Percentiles rank a stretch among this genome's conserved stretches.
phyloP scores from a whole-genome alignment of 257 asterid species.

The Solanum chmielewskii region DNA sequence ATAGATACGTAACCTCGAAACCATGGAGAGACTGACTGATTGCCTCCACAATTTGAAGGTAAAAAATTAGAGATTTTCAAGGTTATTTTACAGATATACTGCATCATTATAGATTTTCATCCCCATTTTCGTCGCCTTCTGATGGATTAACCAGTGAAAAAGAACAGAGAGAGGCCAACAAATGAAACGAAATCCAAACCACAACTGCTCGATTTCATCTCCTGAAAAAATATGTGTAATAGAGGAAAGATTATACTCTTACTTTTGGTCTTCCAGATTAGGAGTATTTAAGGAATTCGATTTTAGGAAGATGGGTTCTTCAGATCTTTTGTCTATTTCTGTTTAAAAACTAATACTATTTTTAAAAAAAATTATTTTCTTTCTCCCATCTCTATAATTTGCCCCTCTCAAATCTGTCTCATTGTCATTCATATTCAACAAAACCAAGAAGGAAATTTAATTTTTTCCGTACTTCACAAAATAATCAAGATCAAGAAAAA shows the following conservation, averaged over 20 bases:
- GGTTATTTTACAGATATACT: background rate
- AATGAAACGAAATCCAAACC: too few species aligned
- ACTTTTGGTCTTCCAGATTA: background rate
- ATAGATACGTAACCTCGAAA: background rate
- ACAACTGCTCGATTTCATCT: background rate
- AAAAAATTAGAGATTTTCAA: background rate
- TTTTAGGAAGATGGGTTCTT: background rate
- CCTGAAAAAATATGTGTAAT: too few species aligned
- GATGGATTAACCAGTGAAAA: background rate
- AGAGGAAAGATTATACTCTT: background rate
- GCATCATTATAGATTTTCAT: background rate
- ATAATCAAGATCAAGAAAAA: too few species aligned
- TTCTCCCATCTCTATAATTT: too few species aligned
- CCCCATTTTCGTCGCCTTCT: background rate
- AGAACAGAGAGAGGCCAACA: background rate
- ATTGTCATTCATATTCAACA: too few species aligned
- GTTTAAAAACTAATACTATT: too few species aligned
- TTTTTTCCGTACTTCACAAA: too few species aligned
- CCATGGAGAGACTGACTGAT: background rate
- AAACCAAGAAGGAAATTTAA: too few species aligned
- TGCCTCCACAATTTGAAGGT: too few species aligned
- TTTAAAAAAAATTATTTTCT: too few species aligned
- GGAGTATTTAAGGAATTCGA: background rate
- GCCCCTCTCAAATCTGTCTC: too few species aligned
- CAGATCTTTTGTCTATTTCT: background rate